Evolutionary conservation across 208 protist species (phyloP).

Genomic region (Sergeia podlipaevii): DNA sequence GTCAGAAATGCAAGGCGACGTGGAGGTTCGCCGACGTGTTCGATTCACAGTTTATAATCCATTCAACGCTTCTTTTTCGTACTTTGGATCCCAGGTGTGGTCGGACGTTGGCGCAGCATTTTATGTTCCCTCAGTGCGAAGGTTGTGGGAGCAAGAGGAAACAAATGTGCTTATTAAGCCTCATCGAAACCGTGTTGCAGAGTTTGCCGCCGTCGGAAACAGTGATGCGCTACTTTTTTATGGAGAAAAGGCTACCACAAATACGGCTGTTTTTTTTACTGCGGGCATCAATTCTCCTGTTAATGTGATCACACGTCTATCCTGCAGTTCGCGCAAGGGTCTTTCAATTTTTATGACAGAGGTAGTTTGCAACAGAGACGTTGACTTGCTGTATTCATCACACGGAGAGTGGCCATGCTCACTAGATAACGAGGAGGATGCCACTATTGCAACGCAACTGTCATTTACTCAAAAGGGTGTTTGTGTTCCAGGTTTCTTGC

Average conservation of each 20-base stretch:
- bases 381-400: conserved; percentile 27
- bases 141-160: conserved; percentile 22
- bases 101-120: conserved; percentile 1
- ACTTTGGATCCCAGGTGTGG: conserved; percentile 15
- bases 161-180: conserved; percentile 32
- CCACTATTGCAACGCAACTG: conserved; percentile 41
- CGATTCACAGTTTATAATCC: conserved; percentile 27
- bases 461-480: conserved; percentile 15
- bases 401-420: conserved; percentile 24
- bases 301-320: conserved; percentile 40
- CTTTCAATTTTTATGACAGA: conserved; percentile 40
- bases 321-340: conserved; percentile 35
- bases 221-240: conserved; percentile 34
- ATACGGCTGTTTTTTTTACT: conserved; percentile 18
- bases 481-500: conserved; percentile 44
- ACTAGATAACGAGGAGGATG: conserved; percentile 53
- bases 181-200: conserved; percentile 1
- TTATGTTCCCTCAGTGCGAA: conserved; percentile 15
- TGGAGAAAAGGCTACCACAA: conserved; percentile 17
- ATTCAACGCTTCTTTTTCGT: conserved; percentile 25
- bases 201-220: conserved; percentile 17
- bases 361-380: conserved; percentile 26
- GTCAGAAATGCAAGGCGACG: conserved; percentile 14
- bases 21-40: conserved; percentile 17
- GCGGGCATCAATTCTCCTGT: conserved; percentile 25